Base-by-base conservation (phyloP, 805 yeast species). In the Lipomyces kockii region DNA sequence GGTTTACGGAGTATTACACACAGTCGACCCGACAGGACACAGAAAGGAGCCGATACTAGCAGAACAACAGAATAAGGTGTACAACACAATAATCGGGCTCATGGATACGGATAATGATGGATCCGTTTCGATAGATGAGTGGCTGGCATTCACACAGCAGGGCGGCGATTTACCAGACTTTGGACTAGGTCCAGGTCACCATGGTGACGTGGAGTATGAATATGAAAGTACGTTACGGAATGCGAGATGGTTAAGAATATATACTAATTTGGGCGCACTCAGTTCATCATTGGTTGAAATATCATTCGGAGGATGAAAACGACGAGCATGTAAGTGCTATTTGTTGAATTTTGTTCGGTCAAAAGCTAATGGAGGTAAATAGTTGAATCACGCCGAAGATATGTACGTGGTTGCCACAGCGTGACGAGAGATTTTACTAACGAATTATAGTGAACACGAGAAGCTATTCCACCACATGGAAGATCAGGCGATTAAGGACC, bases 121-220 rank as follows among this genome's bases (percentile, higher is more conserved):
- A 0, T 81, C 80, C 61, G 83, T 94, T 9, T 80, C 87, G 4
- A 77, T 85, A 63, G 86, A 87, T 8, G 97, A 92, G 76, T 94
- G 92, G 88, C 73, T 86, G 56, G 80, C 79, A 14, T 93, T 85
- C 77, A 83, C 85, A 8, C 77, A 78, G 1, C 79, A 77, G 12
- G 96, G 96, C 8, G 89, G 89, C 0, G 85, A 85, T 70, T 85
- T 94, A 75, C 98, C 98, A 0, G 98, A 94, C 78, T 87, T 93
- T 77, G 97, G 97, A 8, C 87, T 88, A 67, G 98, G 98, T 37
- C 93, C 91, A 7, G 97, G 97, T 34, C 97, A 93, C 76, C 97
- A 93, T 79, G 89, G 92, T 46, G 97, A 91, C 79, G 94, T 92
- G 75, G 98, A 93, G 78, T 84, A 86, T 72, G 98, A 93, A 77